Percentiles rank a stretch among this genome's conserved stretches.
Conservation (phyloP, 768 basidiomycete species). For the Kwoniella shandongensis region DNA sequence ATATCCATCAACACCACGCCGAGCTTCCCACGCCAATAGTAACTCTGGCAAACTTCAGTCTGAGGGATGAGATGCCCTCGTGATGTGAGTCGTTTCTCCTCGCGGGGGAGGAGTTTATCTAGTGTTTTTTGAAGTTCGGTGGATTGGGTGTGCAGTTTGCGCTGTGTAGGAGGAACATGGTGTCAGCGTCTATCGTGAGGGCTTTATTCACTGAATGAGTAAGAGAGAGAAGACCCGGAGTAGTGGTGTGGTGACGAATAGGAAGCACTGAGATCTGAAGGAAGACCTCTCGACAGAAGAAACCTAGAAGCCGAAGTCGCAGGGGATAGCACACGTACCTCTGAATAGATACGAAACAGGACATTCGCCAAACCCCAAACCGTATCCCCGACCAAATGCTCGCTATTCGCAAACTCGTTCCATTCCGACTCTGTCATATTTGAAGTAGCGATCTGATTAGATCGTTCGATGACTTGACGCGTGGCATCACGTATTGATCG, state of each 20-base stretch:
- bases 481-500: constrained; percentile 41
- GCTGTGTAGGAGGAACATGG: constrained; percentile 11
- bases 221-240: too few relatives aligned
- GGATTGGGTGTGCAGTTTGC: constrained; percentile 44
- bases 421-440: constrained; percentile 24
- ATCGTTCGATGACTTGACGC: constrained; percentile 39
- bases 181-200: not conserved
- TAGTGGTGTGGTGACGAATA: too few relatives aligned
- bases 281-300: not conserved
- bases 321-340: constrained; percentile 20
- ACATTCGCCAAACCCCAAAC: constrained; percentile 41
- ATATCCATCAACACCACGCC: constrained; percentile 37
- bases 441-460: constrained; percentile 34
- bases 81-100: constrained; percentile 31
- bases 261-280: too few relatives aligned
- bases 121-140: constrained; percentile 30
- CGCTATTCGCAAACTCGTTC: constrained; percentile 10
- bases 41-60: constrained; percentile 40
- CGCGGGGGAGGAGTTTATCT: constrained; percentile 27
- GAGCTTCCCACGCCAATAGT: constrained; percentile 44
- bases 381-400: constrained; percentile 35
- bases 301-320: not conserved
- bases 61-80: constrained; percentile 19
- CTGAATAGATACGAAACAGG: constrained; percentile 43
- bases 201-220: too few relatives aligned